phyloP scores from a whole-genome alignment of 1,139 yeast species.

The Yamadazyma conglobata region DNA sequence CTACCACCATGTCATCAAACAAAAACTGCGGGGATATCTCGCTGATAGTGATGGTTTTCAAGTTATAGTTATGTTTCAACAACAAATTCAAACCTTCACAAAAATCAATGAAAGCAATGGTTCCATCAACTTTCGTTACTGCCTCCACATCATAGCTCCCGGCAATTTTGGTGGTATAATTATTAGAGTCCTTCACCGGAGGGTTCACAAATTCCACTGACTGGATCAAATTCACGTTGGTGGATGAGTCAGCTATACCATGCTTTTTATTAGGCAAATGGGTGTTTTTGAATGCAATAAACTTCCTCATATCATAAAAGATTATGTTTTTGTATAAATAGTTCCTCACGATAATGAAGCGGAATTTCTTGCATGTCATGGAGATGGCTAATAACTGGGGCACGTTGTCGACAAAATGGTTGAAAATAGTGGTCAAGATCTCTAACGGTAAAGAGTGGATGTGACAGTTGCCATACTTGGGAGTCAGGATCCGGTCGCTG shows the following conservation, averaged over 20 bases:
- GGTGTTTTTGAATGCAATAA: conserved; percentile 29
- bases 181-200: conserved; percentile 23
- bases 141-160: conserved; percentile 37
- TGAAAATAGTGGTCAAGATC: conserved; percentile 32
- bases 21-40: conserved; percentile 52
- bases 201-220: conserved; percentile 32
- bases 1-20: conserved; percentile 20
- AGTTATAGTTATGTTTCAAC: conserved; percentile 31
- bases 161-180: conserved; percentile 32
- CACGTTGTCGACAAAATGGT: conserved; percentile 21
- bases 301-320: conserved; percentile 24
- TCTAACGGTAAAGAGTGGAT: conserved; percentile 43
- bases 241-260: conserved; percentile 25
- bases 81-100: conserved; percentile 22
- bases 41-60: conserved; percentile 26
- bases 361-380: conserved; percentile 34
- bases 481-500: conserved; percentile 11
- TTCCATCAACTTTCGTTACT: conserved; percentile 15
- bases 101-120: conserved; percentile 25
- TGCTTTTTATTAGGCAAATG: conserved; percentile 23
- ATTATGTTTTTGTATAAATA: conserved; percentile 32
- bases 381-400: conserved; percentile 22
- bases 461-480: conserved; percentile 27
- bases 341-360: conserved; percentile 31
- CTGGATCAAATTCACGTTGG: conserved; percentile 30